Evolutionary conservation across 768 basidiomycete genomes (phyloP).

Genomic region (Trametes cubensis): DNA sequence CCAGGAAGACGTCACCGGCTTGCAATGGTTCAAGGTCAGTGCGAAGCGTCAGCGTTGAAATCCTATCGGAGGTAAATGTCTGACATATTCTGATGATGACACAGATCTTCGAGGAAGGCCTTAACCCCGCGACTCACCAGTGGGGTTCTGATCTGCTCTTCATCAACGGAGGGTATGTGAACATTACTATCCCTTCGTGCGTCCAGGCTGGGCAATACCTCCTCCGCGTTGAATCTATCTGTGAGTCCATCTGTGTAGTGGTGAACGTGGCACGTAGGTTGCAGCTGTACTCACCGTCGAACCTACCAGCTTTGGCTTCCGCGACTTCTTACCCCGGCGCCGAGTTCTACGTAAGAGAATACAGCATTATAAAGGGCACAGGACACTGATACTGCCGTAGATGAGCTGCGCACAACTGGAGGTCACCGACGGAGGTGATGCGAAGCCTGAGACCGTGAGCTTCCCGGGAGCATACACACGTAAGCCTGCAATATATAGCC

Average conservation of each 20-base stretch:
- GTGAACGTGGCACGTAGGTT: background rate
- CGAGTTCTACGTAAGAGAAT: constrained; percentile 50
- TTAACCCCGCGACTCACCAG: constrained; percentile 31
- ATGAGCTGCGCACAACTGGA: constrained; percentile 43
- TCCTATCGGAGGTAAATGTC: background rate
- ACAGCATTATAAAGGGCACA: background rate
- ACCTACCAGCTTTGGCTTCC: constrained; percentile 44
- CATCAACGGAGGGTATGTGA: constrained; percentile 50
- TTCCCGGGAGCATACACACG: constrained; percentile 42
- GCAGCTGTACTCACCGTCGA: too few relatives aligned
- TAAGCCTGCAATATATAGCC: constrained; percentile 8
- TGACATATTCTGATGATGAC: background rate
- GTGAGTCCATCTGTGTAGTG: constrained; percentile 34
- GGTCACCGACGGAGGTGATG: constrained; percentile 38
- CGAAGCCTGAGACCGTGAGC: constrained; percentile 35
- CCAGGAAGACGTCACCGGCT: constrained; percentile 48
- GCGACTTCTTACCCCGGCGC: constrained; percentile 54
- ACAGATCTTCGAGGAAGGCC: constrained; percentile 50
- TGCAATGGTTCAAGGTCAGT: constrained; percentile 50
- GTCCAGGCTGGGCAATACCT: constrained; percentile 51
- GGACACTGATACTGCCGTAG: constrained; percentile 10
- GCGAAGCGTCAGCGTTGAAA: too few relatives aligned
- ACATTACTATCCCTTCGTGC: constrained; percentile 49
- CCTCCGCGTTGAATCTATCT: constrained; percentile 53
- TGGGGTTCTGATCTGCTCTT: constrained; percentile 54